phyloP scores from a whole-genome alignment of 495 filamentous ascomycete species.

The Podospora conica region DNA sequence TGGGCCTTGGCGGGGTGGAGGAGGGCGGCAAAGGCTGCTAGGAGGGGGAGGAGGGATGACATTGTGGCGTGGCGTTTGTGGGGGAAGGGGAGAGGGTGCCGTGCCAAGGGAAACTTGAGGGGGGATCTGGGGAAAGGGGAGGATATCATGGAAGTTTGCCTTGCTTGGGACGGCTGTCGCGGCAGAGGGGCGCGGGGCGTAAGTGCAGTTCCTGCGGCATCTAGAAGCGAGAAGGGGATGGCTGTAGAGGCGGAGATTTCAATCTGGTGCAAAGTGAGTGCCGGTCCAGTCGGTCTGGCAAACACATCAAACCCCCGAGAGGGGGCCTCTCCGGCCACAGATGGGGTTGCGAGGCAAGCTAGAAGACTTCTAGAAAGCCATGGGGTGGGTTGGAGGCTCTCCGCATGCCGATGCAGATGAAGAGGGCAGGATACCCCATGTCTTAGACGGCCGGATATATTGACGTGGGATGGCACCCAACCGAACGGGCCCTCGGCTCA shows the following conservation, averaged over 20 bases:
- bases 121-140: not conserved
- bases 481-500: not conserved
- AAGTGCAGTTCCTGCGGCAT: not conserved
- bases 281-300: not conserved
- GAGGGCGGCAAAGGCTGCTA: conserved; percentile 25
- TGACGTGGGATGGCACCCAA: not conserved
- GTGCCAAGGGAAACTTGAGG: not conserved
- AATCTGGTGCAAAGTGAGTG: not conserved
- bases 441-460: conserved; percentile 23
- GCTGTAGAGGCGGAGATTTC: not conserved
- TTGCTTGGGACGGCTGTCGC: not conserved
- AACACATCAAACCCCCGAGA: not conserved
- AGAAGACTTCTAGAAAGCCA: not conserved
- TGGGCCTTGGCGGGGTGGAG: conserved; percentile 29
- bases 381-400: conserved; percentile 2
- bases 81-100: not conserved
- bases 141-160: not conserved
- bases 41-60: conserved; percentile 17
- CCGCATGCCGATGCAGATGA: conserved; percentile 24
- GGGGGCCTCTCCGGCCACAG: not conserved
- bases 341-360: not conserved
- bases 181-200: not conserved
- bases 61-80: conserved; percentile 1
- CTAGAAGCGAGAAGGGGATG: not conserved
- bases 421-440: conserved; percentile 4